Evolutionary conservation across 495 filamentous ascomycete species (phyloP).

Genomic region (Articulospora tetracladia): DNA sequence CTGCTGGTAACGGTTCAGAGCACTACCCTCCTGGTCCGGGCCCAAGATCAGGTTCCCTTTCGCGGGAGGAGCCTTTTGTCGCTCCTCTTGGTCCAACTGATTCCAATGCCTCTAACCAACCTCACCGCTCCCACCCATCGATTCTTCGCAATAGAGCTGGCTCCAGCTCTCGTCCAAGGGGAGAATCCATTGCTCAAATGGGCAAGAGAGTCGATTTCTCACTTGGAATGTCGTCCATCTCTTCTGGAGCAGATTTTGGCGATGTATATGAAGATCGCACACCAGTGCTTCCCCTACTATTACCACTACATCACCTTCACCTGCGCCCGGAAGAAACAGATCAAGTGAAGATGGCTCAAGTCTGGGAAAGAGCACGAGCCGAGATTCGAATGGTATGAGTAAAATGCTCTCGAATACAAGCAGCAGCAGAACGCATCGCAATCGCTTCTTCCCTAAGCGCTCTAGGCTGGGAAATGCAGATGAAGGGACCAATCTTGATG

Average conservation of each 20-base stretch:
- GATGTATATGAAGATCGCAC: conserved; percentile 61
- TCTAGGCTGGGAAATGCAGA: conserved; percentile 20
- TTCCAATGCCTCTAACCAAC: conserved; percentile 11
- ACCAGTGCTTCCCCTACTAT: conserved; percentile 16
- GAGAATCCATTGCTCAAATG: conserved; percentile 57
- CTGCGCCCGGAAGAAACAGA: not conserved
- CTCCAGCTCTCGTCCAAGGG: conserved; percentile 40
- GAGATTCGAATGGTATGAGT: not conserved
- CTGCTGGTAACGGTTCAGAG: not conserved
- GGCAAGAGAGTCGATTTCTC: conserved; percentile 73
- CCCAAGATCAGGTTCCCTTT: conserved; percentile 14
- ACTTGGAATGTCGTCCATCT: conserved; percentile 60
- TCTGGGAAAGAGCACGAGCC: conserved; percentile 4
- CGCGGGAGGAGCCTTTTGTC: conserved; percentile 39
- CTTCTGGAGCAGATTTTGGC: conserved; percentile 57
- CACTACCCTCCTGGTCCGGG: conserved; percentile 12
- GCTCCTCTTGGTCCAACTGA: conserved; percentile 30
- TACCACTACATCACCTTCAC: conserved; percentile 7
- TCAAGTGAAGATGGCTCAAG: conserved; percentile 1
- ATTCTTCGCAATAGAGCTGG: conserved; percentile 49
- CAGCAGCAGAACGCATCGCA: conserved; percentile 27
- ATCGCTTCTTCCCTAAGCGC: conserved; percentile 31
- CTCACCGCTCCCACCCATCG: conserved; percentile 33
- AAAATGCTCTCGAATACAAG: conserved; percentile 14
- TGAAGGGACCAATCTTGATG: conserved; percentile 26